Evolutionary conservation across 2,329 filamentous ascomycete species (phyloP).

Genomic region (Corynespora cassiicola): DNA sequence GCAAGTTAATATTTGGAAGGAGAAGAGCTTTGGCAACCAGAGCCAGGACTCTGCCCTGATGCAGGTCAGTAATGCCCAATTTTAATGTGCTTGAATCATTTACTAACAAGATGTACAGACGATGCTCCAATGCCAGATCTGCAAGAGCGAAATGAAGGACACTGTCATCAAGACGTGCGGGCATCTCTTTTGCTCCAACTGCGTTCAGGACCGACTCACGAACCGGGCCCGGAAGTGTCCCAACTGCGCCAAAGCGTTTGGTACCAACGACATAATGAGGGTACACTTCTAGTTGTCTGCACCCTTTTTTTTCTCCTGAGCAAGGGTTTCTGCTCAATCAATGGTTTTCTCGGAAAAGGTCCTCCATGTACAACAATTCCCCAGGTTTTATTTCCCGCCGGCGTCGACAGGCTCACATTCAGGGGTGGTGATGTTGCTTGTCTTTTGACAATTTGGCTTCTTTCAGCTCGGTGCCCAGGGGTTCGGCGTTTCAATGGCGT

Average conservation of each 20-base stretch:
- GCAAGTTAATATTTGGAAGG: constrained; percentile 85
- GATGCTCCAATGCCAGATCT: constrained; percentile 88
- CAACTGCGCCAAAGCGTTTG: constrained; percentile 90
- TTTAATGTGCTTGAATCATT: not conserved
- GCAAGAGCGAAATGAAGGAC: constrained; percentile 92
- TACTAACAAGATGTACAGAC: constrained; percentile 30
- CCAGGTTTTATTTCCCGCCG: no score
- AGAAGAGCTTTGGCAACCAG: constrained; percentile 79
- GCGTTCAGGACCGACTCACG: constrained; percentile 85
- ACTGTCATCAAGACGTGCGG: constrained; percentile 93
- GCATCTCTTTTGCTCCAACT: constrained; percentile 90
- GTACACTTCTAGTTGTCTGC: constrained; percentile 42
- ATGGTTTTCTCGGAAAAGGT: no score
- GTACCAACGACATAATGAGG: constrained; percentile 85
- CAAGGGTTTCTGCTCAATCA: no score
- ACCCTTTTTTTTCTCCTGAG: not conserved
- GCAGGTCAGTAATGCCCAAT: constrained; percentile 68
- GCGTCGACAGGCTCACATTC: no score
- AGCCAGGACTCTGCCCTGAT: constrained; percentile 85
- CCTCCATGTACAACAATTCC: no score
- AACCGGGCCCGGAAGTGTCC: constrained; percentile 96
- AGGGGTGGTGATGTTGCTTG: no score
- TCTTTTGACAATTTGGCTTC: no score
- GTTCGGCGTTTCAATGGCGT: no score
- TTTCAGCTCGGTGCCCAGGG: no score